Base-by-base conservation (phyloP, 176 grass and related monocot species). In the Hsuehochloa calcarea region DNA sequence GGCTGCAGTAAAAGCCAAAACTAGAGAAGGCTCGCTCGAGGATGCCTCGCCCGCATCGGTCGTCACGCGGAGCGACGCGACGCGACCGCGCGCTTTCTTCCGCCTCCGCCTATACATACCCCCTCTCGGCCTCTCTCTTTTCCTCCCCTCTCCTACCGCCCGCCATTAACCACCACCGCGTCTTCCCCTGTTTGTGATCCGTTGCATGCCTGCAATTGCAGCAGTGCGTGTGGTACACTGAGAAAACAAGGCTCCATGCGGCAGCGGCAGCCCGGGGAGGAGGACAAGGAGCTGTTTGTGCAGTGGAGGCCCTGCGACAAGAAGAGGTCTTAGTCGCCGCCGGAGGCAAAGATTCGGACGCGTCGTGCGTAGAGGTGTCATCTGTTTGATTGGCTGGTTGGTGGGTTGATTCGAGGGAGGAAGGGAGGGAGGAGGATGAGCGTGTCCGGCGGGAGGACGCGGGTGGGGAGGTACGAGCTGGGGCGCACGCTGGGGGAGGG, bases 391-490 rank as follows among this genome's bases (percentile, higher is more conserved):
- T 14, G 13, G 27, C 8, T 41, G 29, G 45, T 10, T 13, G 60
- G 47, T 19, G 11, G 37, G 35, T 50, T 39, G 63, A 19, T 66
- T 37, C 39, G 74, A 47, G 41, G 10, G 38, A 31, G 25, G 41
- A 0, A 1, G 47, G 47, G 47, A 34, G 15, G 38, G 22, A 46
- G 26, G 60, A 51, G 78, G 84, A 96, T 96, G 96, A 90, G 77
- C 65, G 44, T 31, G 49, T 5, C 71, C 11, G 88, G 82, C 29
- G 61, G 23, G 69, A 91, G 86, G 82, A 96, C 92, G 49, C 84
- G 96, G 64, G 90, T 99, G 78, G 96, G 97, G 60, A 91, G 92
- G 91, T 99, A 94, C 79, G 97, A 99, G 78, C 93, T 99, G 1
- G 97, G 97, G 29, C 87, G 93, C 63, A 99, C 97, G 23, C 91